Percentiles rank a stretch among this genome's conserved stretches.
Conservation (phyloP, 1,139 yeast genomes). For the Candida sp. region DNA sequence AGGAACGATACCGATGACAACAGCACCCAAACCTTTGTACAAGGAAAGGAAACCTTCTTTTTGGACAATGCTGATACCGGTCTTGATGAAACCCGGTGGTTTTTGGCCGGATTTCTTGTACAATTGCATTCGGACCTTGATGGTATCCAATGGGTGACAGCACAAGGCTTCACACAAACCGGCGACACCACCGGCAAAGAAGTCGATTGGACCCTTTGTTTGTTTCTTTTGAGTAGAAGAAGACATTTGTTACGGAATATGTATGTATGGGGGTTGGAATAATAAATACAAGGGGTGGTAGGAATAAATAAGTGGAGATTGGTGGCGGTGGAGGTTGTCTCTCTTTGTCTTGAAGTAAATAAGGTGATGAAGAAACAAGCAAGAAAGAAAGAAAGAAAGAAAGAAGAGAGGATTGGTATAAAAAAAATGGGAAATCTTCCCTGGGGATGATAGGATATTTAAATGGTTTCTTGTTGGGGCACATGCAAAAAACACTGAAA, state of each 20-base stretch:
- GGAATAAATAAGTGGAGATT: too few species aligned
- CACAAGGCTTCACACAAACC: conserved; percentile 96
- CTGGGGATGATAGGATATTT: neutral
- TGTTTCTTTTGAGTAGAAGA: conserved; percentile 20
- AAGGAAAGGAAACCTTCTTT: conserved; percentile 87
- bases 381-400: neutral
- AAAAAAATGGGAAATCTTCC: neutral
- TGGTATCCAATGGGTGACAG: conserved; percentile 95
- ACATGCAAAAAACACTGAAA: neutral
- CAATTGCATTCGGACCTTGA: conserved; percentile 97
- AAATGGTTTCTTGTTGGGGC: neutral
- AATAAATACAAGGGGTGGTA: conserved; percentile 3
- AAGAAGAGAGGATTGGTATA: neutral
- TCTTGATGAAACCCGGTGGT: conserved; percentile 84
- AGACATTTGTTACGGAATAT: conserved; percentile 17
- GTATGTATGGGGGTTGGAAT: conserved; percentile 1
- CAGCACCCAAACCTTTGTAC: conserved; percentile 97
- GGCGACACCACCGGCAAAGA: conserved; percentile 97
- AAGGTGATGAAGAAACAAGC: neutral
- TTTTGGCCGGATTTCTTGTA: conserved; percentile 65
- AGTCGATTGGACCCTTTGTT: conserved; percentile 63
- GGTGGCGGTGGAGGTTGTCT: too few species aligned
- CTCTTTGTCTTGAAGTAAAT: neutral
- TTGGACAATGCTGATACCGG: conserved; percentile 79
- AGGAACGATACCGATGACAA: conserved; percentile 96